Percentiles rank a stretch among this genome's conserved stretches.
phyloP scores from a whole-genome alignment of 2,329 filamentous ascomycete species.

The Diplocarpon rosae region DNA sequence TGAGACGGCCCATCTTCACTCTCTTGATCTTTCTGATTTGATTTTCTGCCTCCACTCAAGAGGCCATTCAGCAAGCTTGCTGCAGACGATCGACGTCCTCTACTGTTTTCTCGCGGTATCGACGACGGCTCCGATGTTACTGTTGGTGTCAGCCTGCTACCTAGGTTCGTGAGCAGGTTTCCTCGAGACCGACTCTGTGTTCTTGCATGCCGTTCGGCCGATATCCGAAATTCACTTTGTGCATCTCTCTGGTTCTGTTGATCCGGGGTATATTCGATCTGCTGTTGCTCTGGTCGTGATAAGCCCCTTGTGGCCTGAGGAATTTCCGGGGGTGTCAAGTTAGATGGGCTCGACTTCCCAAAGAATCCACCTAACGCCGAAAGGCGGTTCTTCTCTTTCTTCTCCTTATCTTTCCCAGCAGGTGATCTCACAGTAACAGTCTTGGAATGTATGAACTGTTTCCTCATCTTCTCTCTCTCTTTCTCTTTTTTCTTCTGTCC shows the following conservation, averaged over 20 bases:
- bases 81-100: slow-evolving; percentile 18
- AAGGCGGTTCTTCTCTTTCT: slow-evolving; percentile 35
- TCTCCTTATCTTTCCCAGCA: slow-evolving; percentile 1
- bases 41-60: slow-evolving; percentile 12
- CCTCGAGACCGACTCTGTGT: slow-evolving; percentile 9
- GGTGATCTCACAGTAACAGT: slow-evolving; percentile 7
- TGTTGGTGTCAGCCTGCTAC: neutral
- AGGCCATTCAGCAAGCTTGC: slow-evolving; percentile 20
- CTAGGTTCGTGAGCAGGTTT: slow-evolving; percentile 8
- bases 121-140: neutral
- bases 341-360: slow-evolving; percentile 11
- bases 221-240: neutral
- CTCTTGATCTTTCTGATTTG: slow-evolving; percentile 15
- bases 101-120: neutral
- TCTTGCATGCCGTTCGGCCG: neutral
- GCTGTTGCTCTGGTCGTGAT: slow-evolving; percentile 12
- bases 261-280: slow-evolving; percentile 1
- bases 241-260: slow-evolving; percentile 1
- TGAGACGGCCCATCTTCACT: slow-evolving; percentile 16
- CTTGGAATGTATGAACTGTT: slow-evolving; percentile 12
- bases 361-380: slow-evolving; percentile 28
- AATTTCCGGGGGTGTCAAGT: neutral
- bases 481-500: slow-evolving; percentile 25
- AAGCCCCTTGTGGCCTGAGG: slow-evolving; percentile 10
- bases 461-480: neutral